Conservation (phyloP, 768 basidiomycete species). For the Boletus reticulatus region DNA sequence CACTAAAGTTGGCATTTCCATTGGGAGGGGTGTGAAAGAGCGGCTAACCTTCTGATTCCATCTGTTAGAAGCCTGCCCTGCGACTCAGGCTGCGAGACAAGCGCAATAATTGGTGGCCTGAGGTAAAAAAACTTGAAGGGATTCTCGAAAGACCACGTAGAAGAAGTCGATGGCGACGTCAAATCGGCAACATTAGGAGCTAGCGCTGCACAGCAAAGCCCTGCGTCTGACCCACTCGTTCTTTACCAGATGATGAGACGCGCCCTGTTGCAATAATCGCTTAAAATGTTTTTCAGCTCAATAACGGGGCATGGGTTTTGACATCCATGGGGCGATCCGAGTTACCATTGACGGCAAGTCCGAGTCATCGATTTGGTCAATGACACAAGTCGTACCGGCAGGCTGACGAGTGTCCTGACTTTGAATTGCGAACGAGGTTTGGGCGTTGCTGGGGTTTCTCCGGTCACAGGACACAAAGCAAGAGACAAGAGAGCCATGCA, state of each 20-base stretch:
- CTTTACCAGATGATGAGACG: conserved; percentile 5
- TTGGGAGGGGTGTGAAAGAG: not conserved
- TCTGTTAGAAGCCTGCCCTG: conserved; percentile 8
- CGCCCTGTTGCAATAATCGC: conserved; percentile 8
- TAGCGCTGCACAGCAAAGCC: conserved; percentile 18
- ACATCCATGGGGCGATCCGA: conserved; percentile 10
- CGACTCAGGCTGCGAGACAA: no score
- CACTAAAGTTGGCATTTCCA: conserved; percentile 1
- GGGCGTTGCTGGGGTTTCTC: conserved; percentile 23
- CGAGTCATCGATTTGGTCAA: conserved; percentile 6
- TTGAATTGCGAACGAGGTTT: conserved; percentile 31
- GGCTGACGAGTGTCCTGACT: conserved; percentile 20
- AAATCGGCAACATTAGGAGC: conserved; percentile 8
- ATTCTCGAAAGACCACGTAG: conserved; percentile 10
- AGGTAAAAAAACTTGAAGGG: conserved; percentile 1
- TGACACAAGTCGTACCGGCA: conserved; percentile 16
- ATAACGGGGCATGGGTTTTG: conserved; percentile 11
- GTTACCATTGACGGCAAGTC: conserved; percentile 19
- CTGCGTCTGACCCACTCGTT: conserved; percentile 17
- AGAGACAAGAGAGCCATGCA: conserved; percentile 24
- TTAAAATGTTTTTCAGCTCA: conserved; percentile 17
- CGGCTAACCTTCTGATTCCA: conserved; percentile 14
- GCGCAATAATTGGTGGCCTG: conserved; percentile 2
- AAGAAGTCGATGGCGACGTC: conserved; percentile 5
- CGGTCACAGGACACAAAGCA: conserved; percentile 22